Conservation (phyloP, 805 yeast species). For the Pichia phayaonensis region DNA sequence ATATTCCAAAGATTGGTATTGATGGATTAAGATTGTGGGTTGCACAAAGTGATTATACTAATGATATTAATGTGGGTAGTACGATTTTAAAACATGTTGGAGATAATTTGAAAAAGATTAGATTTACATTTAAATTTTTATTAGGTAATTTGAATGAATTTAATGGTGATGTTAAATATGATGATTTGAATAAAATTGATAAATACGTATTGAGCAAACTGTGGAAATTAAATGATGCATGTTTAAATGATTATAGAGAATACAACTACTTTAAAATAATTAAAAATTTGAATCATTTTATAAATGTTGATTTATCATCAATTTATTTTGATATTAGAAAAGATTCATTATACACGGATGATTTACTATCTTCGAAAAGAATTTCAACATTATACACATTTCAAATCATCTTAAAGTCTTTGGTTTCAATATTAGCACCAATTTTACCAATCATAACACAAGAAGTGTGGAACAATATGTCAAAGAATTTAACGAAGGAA, state of each 20-base stretch:
- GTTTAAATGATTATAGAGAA: conserved; percentile 39
- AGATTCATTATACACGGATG: conserved; percentile 76
- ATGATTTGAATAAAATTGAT: conserved; percentile 43
- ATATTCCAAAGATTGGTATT: conserved; percentile 64
- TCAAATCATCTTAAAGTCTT: conserved; percentile 47
- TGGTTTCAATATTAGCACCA: conserved; percentile 68
- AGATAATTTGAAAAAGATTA: conserved; percentile 70
- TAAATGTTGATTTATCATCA: conserved; percentile 72
- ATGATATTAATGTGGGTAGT: conserved; percentile 70
- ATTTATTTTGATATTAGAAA: conserved; percentile 81
- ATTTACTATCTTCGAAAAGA: conserved; percentile 38
- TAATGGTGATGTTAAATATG: conserved; percentile 29
- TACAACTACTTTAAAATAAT: conserved; percentile 67
- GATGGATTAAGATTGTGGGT: conserved; percentile 90
- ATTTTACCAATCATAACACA: conserved; percentile 78
- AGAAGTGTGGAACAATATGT: conserved; percentile 72
- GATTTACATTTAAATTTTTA: conserved; percentile 74
- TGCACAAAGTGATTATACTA: conserved; percentile 80
- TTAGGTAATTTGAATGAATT: conserved; percentile 62
- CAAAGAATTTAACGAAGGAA: conserved; percentile 22
- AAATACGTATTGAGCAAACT: conserved; percentile 53
- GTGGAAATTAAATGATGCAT: conserved; percentile 35
- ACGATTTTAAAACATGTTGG: conserved; percentile 67
- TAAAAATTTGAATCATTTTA: conserved; percentile 58
- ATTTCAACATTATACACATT: conserved; percentile 61